phyloP scores from a whole-genome alignment of 441 rosid species.

The Rhodomyrtus psidioides region DNA sequence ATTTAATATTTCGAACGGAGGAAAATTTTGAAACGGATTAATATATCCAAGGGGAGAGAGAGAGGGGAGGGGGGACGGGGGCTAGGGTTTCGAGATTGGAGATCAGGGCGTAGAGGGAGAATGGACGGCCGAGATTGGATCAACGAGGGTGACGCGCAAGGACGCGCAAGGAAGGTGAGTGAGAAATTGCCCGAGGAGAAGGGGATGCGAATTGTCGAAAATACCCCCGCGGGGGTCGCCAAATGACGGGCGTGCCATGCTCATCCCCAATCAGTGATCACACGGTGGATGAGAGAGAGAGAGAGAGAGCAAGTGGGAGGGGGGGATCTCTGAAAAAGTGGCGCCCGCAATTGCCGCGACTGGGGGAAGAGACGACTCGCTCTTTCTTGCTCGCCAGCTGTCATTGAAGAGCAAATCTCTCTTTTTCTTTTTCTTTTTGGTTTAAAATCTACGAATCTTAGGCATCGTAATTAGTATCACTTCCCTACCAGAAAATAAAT shows the following conservation, averaged over 20 bases:
- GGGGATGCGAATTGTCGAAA: not conserved
- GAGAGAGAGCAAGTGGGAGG: not conserved
- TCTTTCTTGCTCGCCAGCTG: conserved; percentile 25
- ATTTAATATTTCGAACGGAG: not conserved
- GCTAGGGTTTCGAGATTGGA: conserved; percentile 44
- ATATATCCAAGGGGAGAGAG: conserved; percentile 14
- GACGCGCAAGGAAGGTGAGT: conserved; percentile 5
- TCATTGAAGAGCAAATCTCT: not conserved
- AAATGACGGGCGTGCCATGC: not conserved
- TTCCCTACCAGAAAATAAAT: too few species aligned
- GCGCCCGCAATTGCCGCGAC: conserved; percentile 39
- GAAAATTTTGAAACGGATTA: not conserved
- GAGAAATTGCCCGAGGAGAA: conserved; percentile 15
- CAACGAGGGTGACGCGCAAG: conserved; percentile 12
- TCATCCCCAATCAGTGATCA: conserved; percentile 4
- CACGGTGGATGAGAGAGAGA: conserved; percentile 21
- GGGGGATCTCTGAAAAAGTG: not conserved
- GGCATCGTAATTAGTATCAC: too few species aligned
- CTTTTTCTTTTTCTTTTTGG: not conserved
- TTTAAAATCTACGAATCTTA: not conserved
- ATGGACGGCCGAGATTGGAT: conserved; percentile 52
- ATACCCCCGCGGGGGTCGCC: conserved; percentile 13
- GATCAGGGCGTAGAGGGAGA: not conserved
- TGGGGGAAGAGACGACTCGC: conserved; percentile 9
- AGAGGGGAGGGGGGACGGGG: not conserved